Evolutionary conservation across 78 protist species (phyloP).

Genomic region (Dictyostelium intermedium): DNA sequence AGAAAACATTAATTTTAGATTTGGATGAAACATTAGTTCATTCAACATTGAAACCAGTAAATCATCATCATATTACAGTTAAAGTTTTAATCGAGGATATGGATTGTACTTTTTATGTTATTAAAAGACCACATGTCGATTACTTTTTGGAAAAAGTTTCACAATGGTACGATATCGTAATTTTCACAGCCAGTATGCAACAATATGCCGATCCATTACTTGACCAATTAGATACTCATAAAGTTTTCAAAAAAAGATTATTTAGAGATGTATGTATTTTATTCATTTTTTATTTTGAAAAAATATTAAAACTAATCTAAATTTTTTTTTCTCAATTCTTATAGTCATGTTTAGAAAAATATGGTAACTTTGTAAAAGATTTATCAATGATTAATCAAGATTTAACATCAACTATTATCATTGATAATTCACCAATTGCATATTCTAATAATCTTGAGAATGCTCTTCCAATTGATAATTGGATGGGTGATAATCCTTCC

Average conservation of each 20-base stretch:
- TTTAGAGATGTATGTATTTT: constrained; percentile 43
- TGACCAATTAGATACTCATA: constrained; percentile 70
- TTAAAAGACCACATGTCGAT: constrained; percentile 88
- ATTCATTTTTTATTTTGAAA: not conserved
- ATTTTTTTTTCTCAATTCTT: not conserved
- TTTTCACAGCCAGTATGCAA: constrained; percentile 89
- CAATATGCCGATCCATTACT: constrained; percentile 90
- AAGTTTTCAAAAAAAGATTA: constrained; percentile 42
- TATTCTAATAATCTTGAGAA: constrained; percentile 83
- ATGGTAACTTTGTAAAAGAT: constrained; percentile 85
- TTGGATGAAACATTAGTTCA: constrained; percentile 93
- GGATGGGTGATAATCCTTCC: constrained; percentile 76
- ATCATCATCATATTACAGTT: constrained; percentile 53
- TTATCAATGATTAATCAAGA: constrained; percentile 76
- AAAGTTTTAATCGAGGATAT: constrained; percentile 74
- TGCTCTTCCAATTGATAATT: constrained; percentile 86
- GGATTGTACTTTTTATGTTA: constrained; percentile 83
- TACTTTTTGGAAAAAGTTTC: constrained; percentile 79
- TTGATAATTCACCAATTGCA: constrained; percentile 88
- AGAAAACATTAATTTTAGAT: constrained; percentile 90
- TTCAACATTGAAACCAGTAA: constrained; percentile 77
- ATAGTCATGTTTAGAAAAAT: constrained; percentile 48
- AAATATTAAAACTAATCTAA: not conserved
- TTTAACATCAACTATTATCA: constrained; percentile 78
- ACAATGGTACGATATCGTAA: constrained; percentile 88